These are phyloP conservation scores for Tolypocladium sp. DNA, from an alignment of 2,329 filamentous ascomycete species.

Conservation along the genomic window DNA sequence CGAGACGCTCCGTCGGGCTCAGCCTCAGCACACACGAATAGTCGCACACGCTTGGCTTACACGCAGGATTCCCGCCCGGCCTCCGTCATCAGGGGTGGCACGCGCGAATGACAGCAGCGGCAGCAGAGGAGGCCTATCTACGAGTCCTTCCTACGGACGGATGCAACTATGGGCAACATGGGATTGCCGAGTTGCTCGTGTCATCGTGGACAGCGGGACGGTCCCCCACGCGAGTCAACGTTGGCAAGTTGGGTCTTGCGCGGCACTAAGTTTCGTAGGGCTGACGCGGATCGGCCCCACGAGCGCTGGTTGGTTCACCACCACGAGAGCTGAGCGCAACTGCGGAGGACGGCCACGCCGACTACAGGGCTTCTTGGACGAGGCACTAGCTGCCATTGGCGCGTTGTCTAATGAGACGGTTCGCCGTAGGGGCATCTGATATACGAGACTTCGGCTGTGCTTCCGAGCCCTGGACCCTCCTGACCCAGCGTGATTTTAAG, in stretches of 20 bases:
- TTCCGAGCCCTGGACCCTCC: not conserved
- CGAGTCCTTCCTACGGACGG: no score
- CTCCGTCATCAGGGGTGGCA: not conserved
- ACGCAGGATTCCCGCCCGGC: not conserved
- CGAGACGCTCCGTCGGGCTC: not conserved
- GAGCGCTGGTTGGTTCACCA: constrained; percentile 7
- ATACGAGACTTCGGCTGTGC: constrained; percentile 1
- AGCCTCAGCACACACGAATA: not conserved
- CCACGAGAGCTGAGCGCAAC: constrained; percentile 6
- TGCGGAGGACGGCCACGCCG: constrained; percentile 2
- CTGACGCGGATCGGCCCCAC: constrained; percentile 9
- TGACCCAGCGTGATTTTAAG: not conserved
- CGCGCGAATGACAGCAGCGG: not conserved
- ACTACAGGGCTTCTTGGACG: constrained; percentile 1
- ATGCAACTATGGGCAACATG: not conserved
- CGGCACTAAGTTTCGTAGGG: constrained; percentile 11
- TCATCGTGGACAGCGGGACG: not conserved
- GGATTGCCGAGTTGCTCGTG: not conserved
- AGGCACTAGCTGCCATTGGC: constrained; percentile 1
- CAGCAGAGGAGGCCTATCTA: not conserved
- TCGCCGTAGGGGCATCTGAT: not conserved
- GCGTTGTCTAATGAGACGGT: not conserved
- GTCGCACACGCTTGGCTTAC: constrained; percentile 1
- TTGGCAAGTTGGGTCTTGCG: not conserved
- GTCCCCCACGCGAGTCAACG: not conserved